These are phyloP conservation scores for Vitis amurensis DNA, from an alignment of 164 flowering plant species.

Conservation along the genomic window DNA sequence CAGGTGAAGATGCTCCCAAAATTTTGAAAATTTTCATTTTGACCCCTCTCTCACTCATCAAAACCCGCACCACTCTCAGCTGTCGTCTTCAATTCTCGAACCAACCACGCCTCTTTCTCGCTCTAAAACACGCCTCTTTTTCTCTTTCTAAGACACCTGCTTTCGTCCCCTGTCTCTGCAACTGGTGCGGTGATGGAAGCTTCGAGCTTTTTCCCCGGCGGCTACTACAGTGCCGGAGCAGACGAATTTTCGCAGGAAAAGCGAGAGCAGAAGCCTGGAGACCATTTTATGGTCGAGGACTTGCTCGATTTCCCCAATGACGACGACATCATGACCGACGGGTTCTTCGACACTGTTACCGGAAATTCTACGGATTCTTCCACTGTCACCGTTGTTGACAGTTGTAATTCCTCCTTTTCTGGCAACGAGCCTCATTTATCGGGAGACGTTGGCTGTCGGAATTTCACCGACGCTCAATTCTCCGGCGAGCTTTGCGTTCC, in stretches of 20 bases:
- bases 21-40: conserved; percentile 14
- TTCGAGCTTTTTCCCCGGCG: conserved; percentile 17
- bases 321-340: conserved; percentile 40
- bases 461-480: conserved; percentile 46
- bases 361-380: conserved; percentile 43
- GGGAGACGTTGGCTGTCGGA: conserved; percentile 30
- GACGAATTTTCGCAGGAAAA: conserved; percentile 19
- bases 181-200: conserved; percentile 21
- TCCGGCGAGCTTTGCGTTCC: conserved; percentile 86
- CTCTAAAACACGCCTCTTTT: conserved; percentile 6
- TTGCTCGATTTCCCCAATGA: conserved; percentile 56
- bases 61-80: conserved; percentile 26
- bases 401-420: conserved; percentile 68
- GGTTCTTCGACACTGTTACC: conserved; percentile 31
- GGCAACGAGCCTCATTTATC: conserved; percentile 38
- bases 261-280: conserved; percentile 21
- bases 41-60: conserved; percentile 42
- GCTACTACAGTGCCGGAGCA: conserved; percentile 16
- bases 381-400: conserved; percentile 37
- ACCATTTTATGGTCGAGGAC: conserved; percentile 48
- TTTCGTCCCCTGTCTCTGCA: too few species aligned
- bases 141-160: neutral
- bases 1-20: conserved; percentile 14
- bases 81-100: conserved; percentile 9
- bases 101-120: neutral